phyloP scores from a whole-genome alignment of 164 flowering plant genomes.

The Macadamia integrifolia region DNA sequence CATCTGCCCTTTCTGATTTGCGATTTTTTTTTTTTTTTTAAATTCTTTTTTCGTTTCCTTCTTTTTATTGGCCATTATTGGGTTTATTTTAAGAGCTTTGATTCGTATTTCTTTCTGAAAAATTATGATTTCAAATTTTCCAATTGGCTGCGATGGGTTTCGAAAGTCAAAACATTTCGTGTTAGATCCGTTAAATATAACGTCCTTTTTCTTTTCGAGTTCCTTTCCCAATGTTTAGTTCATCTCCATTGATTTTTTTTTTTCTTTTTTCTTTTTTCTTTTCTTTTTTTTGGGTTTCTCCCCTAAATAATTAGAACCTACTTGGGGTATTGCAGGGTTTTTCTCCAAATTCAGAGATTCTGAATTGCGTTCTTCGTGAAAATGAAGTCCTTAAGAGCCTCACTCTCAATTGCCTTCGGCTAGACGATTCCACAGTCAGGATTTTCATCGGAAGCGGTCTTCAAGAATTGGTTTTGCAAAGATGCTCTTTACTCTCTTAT shows the following conservation, averaged over 20 bases:
- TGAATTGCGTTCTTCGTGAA: conserved; percentile 16
- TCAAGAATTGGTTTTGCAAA: conserved; percentile 28
- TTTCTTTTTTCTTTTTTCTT: not conserved
- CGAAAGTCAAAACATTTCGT: too few species aligned
- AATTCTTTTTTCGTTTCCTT: not conserved
- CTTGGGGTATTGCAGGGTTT: conserved; percentile 20
- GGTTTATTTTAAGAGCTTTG: too few species aligned
- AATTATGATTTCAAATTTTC: too few species aligned
- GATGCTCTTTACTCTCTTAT: conserved; percentile 24
- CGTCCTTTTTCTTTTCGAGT: too few species aligned
- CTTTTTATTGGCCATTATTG: too few species aligned
- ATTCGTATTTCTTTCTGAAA: too few species aligned
- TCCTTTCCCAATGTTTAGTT: too few species aligned
- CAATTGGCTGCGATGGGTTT: too few species aligned
- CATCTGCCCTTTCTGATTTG: not conserved
- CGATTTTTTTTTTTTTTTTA: not conserved
- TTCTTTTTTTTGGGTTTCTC: too few species aligned
- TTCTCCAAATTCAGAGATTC: conserved; percentile 22
- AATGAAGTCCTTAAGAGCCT: conserved; percentile 23
- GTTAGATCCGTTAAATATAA: too few species aligned
- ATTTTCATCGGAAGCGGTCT: conserved; percentile 20
- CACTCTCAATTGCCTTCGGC: conserved; percentile 39
- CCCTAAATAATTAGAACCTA: not conserved
- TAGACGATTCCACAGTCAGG: conserved; percentile 18
- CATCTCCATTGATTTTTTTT: not conserved